A percentile compares a stretch with the other conserved stretches of the same genome.
phyloP scores from a whole-genome alignment of 768 basidiomycete genomes.

The Filobasidium floriforme region DNA sequence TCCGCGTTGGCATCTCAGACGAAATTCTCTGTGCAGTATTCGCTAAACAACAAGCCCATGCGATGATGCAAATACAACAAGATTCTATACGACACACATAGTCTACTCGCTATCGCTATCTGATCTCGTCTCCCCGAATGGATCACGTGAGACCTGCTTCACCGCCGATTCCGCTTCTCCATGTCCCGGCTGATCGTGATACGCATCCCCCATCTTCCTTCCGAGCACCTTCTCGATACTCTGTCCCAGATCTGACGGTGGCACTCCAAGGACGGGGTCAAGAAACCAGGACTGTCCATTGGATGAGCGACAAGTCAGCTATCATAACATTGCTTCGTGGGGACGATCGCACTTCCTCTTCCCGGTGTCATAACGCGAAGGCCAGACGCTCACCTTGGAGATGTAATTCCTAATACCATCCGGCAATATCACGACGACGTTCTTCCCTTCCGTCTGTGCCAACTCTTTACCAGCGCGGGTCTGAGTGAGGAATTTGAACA shows the following conservation, averaged over 20 bases:
- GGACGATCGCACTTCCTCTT: not conserved
- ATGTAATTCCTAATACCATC: conserved; percentile 55
- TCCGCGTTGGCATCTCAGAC: no score
- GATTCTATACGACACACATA: no score
- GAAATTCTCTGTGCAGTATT: no score
- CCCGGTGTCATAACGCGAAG: no score
- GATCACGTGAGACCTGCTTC: no score
- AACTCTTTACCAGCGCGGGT: conserved; percentile 56
- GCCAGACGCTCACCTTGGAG: conserved; percentile 14
- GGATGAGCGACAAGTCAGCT: not conserved
- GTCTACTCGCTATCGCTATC: no score
- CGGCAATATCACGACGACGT: conserved; percentile 80
- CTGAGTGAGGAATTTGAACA: conserved; percentile 63
- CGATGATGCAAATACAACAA: no score
- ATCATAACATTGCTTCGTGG: not conserved
- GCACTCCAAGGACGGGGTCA: not conserved
- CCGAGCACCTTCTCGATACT: not conserved
- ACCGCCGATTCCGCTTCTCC: no score
- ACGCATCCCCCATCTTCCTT: conserved; percentile 7
- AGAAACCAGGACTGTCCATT: not conserved
- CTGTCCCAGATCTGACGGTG: not conserved
- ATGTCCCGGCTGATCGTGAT: no score
- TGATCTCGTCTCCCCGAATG: no score
- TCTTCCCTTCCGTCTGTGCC: conserved; percentile 65
- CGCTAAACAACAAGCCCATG: no score